Base-by-base conservation (phyloP, 768 basidiomycete genomes). In the Rhizopogon roseolus region DNA sequence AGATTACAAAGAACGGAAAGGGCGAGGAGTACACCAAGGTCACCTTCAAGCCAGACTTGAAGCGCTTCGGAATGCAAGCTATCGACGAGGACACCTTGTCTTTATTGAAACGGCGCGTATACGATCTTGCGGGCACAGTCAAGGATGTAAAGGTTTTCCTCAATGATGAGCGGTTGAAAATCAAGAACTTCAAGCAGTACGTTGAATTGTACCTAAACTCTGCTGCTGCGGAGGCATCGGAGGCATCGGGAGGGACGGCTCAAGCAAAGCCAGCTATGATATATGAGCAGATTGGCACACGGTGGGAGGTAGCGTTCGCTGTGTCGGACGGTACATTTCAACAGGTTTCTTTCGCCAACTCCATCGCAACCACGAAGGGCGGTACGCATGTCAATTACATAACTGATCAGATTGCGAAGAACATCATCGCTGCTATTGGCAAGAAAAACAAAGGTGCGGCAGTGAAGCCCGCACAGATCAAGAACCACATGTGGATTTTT, bases 361-460 rank as follows among this genome's bases (percentile, higher is more conserved):
- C 93, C 25, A 98, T 99, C 61, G 85, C 95, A 6, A 99, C 97
- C 2, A 91, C 80, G 55, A 99, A 98, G 66, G 97, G 97, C 48
- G 97, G 97, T 49, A 93, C 91, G 0, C 97, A 99, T 66, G 96
- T 99, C 60, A 78, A 75, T 22, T 75, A 81, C 58, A 80, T 98
- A 55, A 79, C 93, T 0, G 93, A 95, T 70, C 93, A 95, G 68
- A 80, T 99, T 49, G 84, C 93, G 19, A 94, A 95, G 71, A 83
- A 80, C 57, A 73, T 98, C 34, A 79, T 94, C 57, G 74, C 86
- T 13, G 80, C 81, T 6, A 93, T 98, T 59, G 75, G 84, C 66
- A 98, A 98, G 84, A 98, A 96, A 83, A 97, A 99, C 76, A 98
- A 97, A 73, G 93, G 79, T 3, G 93, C 94, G n/a, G 81, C 88